phyloP scores from a whole-genome alignment of 306 rosid genomes.

The Notholithocarpus densiflorus region DNA sequence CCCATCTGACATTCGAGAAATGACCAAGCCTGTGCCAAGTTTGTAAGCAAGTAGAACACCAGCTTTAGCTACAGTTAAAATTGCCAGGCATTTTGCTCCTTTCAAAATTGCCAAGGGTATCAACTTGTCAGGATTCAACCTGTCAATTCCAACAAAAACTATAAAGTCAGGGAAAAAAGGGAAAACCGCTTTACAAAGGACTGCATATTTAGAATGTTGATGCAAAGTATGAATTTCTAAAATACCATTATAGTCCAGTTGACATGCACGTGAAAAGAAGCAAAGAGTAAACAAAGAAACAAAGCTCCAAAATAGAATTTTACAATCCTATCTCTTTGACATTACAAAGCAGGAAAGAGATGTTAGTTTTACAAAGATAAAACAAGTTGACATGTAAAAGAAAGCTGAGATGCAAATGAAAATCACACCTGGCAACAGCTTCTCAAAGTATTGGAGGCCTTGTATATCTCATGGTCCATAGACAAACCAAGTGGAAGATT shows the following conservation, averaged over 20 bases:
- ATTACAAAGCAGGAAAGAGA: neutral
- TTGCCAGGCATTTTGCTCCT: conserved; percentile 87
- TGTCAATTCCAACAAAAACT: conserved; percentile 24
- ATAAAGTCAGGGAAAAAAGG: no score
- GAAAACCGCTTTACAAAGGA: no score
- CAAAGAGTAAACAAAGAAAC: neutral
- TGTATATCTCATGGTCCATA: conserved; percentile 94
- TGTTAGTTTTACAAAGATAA: neutral
- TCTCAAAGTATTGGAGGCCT: conserved; percentile 81
- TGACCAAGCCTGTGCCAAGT: conserved; percentile 93
- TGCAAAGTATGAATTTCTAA: neutral
- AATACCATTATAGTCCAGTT: neutral
- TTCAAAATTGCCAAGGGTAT: conserved; percentile 69
- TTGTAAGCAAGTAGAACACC: conserved; percentile 85
- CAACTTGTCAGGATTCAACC: conserved; percentile 89
- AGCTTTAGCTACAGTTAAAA: conserved; percentile 87
- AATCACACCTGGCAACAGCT: conserved; percentile 75
- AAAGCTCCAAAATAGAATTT: neutral
- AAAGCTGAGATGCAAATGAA: conserved; percentile 1
- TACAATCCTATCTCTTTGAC: neutral
- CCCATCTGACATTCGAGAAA: conserved; percentile 85
- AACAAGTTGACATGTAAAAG: neutral
- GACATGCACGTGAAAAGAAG: neutral
- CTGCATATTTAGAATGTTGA: neutral
- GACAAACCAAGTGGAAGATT: conserved; percentile 86